Conservation (phyloP, 371 early-diverging fungal genomes). For the Parasitella parasitica region DNA sequence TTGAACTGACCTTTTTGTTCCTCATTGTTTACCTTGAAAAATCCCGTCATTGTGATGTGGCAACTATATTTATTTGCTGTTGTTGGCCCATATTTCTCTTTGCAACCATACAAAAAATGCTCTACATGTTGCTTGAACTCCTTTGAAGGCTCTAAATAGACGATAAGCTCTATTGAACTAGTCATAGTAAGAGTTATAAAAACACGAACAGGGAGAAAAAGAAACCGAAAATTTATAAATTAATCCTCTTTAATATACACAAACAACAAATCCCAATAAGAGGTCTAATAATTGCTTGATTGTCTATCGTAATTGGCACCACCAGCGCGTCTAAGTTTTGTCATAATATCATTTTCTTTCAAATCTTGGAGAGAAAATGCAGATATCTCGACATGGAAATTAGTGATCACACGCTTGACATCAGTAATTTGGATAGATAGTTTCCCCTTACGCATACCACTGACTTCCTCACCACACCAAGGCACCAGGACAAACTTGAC, state of each 20-base stretch:
- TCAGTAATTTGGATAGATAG: slow-evolving; percentile 77
- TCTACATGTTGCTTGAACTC: slow-evolving; percentile 17
- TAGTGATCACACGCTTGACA: slow-evolving; percentile 71
- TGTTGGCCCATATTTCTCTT: slow-evolving; percentile 5
- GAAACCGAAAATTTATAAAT: not conserved
- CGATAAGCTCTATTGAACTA: slow-evolving; percentile 23
- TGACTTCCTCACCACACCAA: slow-evolving; percentile 83
- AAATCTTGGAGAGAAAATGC: slow-evolving; percentile 57
- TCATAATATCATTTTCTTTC: slow-evolving; percentile 52
- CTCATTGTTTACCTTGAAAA: slow-evolving; percentile 17
- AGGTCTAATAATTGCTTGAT: slow-evolving; percentile 44
- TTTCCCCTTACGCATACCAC: slow-evolving; percentile 86
- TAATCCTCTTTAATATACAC: not conserved
- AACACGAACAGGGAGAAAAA: no score
- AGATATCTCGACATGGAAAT: slow-evolving; percentile 74
- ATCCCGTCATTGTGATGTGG: slow-evolving; percentile 38
- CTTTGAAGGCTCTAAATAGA: slow-evolving; percentile 36
- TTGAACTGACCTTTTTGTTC: not conserved
- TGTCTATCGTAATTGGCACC: slow-evolving; percentile 75
- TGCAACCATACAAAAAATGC: slow-evolving; percentile 12
- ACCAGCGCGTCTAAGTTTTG: slow-evolving; percentile 62
- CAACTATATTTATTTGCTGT: slow-evolving; percentile 37
- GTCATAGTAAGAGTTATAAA: not conserved
- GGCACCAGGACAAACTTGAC: slow-evolving; percentile 72
- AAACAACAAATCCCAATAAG: not conserved